These are phyloP conservation scores for Penicillium robsamsonii DNA, from an alignment of 495 filamentous ascomycete genomes.

Conservation along the genomic window DNA sequence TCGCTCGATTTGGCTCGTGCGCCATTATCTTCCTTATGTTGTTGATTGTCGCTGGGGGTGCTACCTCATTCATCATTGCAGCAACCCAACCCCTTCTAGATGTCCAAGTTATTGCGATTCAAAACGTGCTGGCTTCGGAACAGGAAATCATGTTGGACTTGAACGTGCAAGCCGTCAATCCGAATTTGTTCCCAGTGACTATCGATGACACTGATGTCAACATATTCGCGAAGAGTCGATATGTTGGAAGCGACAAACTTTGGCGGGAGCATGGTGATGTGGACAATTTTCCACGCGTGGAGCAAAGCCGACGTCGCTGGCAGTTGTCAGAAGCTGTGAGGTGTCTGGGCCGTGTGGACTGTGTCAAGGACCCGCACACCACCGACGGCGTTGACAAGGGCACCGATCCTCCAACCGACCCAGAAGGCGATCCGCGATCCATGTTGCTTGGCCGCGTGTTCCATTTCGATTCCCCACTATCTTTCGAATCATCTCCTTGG, in stretches of 20 bases:
- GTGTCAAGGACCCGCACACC: constrained; percentile 13
- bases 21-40: constrained; percentile 72
- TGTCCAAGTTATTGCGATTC: constrained; percentile 71
- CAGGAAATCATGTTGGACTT: constrained; percentile 96
- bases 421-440: constrained; percentile 67
- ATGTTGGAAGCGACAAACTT: constrained; percentile 74
- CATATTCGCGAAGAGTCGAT: constrained; percentile 88
- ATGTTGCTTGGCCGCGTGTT: constrained; percentile 89
- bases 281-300: constrained; percentile 33
- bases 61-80: constrained; percentile 81
- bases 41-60: constrained; percentile 71
- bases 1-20: constrained; percentile 77
- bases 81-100: constrained; percentile 84
- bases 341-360: constrained; percentile 27
- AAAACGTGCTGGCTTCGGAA: constrained; percentile 87
- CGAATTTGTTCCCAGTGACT: constrained; percentile 82
- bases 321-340: constrained; percentile 31
- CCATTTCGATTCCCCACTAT: constrained; percentile 79
- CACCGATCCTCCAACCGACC: constrained; percentile 67
- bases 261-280: constrained; percentile 59
- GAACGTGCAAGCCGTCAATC: constrained; percentile 83
- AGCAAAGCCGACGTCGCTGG: constrained; percentile 38
- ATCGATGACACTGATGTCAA: constrained; percentile 83
- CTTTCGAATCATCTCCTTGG: constrained; percentile 86
- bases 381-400: constrained; percentile 59